Percentiles rank a stretch among this genome's conserved stretches.
These are phyloP conservation scores for Darksidea phi DNA, from an alignment of 495 filamentous ascomycete genomes.

Conservation along the genomic window DNA sequence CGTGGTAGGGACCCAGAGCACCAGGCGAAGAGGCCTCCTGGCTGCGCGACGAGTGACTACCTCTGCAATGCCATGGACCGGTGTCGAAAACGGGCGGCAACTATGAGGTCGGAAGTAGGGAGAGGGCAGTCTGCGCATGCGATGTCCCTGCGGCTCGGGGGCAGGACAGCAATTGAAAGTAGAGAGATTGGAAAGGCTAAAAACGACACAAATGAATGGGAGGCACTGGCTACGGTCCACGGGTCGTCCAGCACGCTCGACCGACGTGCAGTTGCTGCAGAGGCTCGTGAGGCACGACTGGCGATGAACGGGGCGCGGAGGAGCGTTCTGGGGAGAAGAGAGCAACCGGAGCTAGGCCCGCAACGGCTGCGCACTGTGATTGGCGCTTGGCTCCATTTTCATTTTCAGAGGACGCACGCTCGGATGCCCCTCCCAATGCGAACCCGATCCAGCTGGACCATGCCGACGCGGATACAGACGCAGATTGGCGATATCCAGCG, in stretches of 20 bases:
- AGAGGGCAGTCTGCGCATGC: neutral
- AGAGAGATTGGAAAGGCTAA: neutral
- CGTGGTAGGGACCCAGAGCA: neutral
- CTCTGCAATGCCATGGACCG: neutral
- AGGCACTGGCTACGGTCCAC: neutral
- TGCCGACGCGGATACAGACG: neutral
- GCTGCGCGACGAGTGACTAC: neutral
- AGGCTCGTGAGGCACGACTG: neutral
- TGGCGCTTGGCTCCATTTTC: constrained; percentile 7
- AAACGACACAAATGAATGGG: constrained; percentile 1
- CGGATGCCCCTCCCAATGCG: constrained; percentile 3
- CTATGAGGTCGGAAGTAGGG: neutral
- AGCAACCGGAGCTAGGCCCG: neutral
- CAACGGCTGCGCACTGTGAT: neutral
- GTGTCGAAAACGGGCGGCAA: neutral
- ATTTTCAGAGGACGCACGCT: neutral
- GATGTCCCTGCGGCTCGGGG: neutral
- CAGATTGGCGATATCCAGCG: neutral
- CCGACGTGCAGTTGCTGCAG: neutral
- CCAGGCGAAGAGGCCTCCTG: neutral
- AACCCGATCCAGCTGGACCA: neutral
- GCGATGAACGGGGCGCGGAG: neutral
- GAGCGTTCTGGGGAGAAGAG: neutral
- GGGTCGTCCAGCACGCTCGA: neutral
- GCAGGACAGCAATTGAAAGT: neutral